A percentile compares a stretch with the other conserved stretches of the same genome.
Evolutionary conservation across 2,329 filamentous ascomycete genomes (phyloP).

Genomic region (Alternaria postmessia): DNA sequence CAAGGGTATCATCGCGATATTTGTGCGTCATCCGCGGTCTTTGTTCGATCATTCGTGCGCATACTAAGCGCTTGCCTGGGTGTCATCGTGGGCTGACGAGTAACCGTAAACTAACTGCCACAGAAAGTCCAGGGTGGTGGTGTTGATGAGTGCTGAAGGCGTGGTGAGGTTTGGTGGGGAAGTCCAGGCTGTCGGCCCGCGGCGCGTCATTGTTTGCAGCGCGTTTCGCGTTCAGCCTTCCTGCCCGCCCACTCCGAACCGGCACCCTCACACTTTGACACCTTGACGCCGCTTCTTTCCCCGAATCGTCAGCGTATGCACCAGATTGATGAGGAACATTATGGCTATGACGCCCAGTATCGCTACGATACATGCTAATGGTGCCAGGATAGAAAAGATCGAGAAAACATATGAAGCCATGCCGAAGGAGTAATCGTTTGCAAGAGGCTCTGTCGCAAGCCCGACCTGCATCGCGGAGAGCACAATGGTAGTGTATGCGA

Average conservation of each 20-base stretch:
- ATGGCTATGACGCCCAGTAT: constrained; percentile 20
- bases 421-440: constrained; percentile 26
- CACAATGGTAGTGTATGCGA: constrained; percentile 37
- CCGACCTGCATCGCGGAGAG: constrained; percentile 40
- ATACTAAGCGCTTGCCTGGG: not conserved
- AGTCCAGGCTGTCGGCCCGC: not conserved
- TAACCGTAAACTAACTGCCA: not conserved
- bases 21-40: not conserved
- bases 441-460: constrained; percentile 24
- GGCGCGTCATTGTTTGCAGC: not conserved
- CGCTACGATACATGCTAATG: constrained; percentile 23
- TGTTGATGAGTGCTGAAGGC: not conserved
- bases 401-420: constrained; percentile 33
- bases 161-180: not conserved
- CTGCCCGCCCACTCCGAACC: not conserved
- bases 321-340: constrained; percentile 26
- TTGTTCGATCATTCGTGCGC: not conserved
- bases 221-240: not conserved
- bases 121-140: not conserved
- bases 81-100: not conserved
- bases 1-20: not conserved
- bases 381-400: constrained; percentile 33
- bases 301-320: constrained; percentile 24
- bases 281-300: constrained; percentile 19
- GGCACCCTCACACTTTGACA: constrained; percentile 22